Base-by-base conservation (phyloP, 768 basidiomycete species). In the Phanerochaete sordida region DNA sequence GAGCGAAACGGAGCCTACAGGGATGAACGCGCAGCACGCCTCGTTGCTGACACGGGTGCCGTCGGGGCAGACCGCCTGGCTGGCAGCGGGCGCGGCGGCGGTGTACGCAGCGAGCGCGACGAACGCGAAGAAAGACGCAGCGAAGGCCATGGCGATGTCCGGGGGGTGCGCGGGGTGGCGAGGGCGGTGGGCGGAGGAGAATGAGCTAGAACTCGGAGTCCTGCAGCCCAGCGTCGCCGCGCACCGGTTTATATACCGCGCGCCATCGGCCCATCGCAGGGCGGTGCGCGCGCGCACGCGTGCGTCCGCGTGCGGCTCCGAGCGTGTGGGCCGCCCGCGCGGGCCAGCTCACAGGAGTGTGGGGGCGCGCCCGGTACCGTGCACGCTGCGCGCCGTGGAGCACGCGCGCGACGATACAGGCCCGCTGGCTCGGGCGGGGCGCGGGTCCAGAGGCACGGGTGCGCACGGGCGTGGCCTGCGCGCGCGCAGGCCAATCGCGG, bases 11-110 rank as follows among this genome's bases (percentile, higher is more conserved):
- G 2, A 37, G 56, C 61, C 23, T 37, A 66, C 58, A 27, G 66
- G 57, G 47, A 64, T 64, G 52, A 65, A 62, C 15, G 64, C 57
- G 35, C 64, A 66, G 49, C 65, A 65, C 12, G 61, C 64, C 2
- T 30, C 47, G 59, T 63, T 62, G 56, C 46, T 61, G 21, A 64
- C 60, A 16, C 53, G 45, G 51, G 62, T 59, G 26, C 66, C 66
- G 51, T 66, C 66, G 8, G 65, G 47, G 53, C 65, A 65, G 43
- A 49, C 37, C 4, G 57, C 59, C 47, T 56, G 23, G 13, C 21
- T 23, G 21, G 26, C 30, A 39, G 35, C 50, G 4, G 57, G 46
- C n/a, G 60, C 28, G 23, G 45, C 44, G 21, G 55, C 27, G 26
- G 55, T 55, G 52, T 50, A 24, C 11, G 60, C 47, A 43, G 55